A percentile compares a stretch with the other conserved stretches of the same genome.
Evolutionary conservation across 2,329 filamentous ascomycete species (phyloP).

Genomic region (Colletotrichum zoysiae): DNA sequence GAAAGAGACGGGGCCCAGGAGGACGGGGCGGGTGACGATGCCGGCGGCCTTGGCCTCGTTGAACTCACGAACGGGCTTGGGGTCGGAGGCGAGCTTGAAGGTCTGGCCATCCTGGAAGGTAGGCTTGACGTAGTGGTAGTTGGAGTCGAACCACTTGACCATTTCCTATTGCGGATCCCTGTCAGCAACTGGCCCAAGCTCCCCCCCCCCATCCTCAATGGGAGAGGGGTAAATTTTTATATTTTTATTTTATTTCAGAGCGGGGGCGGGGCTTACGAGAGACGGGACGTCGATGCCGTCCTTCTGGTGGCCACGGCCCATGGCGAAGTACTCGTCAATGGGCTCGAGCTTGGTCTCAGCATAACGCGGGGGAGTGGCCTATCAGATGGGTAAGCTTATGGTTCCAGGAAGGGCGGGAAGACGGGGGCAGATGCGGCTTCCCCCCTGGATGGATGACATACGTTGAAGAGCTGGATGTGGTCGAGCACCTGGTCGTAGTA

Average conservation of each 20-base stretch:
- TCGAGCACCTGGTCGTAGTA: constrained; percentile 98
- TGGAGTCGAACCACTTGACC: constrained; percentile 99
- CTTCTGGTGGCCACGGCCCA: constrained; percentile 99
- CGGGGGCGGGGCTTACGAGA: constrained; percentile 57
- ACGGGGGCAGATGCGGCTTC: background rate
- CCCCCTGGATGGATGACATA: constrained; percentile 61
- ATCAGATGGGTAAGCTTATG: constrained; percentile 32
- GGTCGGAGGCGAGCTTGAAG: constrained; percentile 88
- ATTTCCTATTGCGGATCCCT: constrained; percentile 72
- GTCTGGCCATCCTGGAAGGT: constrained; percentile 96
- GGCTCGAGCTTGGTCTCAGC: constrained; percentile 87
- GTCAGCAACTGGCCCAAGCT: constrained; percentile 28
- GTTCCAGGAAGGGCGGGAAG: background rate
- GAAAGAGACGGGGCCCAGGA: constrained; percentile 97
- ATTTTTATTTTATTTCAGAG: constrained; percentile 48
- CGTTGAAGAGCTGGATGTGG: constrained; percentile 98
- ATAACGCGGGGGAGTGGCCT: constrained; percentile 95
- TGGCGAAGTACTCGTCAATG: constrained; percentile 98
- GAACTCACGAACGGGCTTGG: constrained; percentile 96
- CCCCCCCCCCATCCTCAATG: constrained; percentile 10
- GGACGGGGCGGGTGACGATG: constrained; percentile 90
- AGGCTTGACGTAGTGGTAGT: constrained; percentile 99
- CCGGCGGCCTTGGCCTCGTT: constrained; percentile 98
- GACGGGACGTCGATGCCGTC: constrained; percentile 90
- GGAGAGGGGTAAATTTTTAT: background rate